Base-by-base conservation (phyloP, 768 basidiomycete genomes). In the Mrakia frigida region DNA sequence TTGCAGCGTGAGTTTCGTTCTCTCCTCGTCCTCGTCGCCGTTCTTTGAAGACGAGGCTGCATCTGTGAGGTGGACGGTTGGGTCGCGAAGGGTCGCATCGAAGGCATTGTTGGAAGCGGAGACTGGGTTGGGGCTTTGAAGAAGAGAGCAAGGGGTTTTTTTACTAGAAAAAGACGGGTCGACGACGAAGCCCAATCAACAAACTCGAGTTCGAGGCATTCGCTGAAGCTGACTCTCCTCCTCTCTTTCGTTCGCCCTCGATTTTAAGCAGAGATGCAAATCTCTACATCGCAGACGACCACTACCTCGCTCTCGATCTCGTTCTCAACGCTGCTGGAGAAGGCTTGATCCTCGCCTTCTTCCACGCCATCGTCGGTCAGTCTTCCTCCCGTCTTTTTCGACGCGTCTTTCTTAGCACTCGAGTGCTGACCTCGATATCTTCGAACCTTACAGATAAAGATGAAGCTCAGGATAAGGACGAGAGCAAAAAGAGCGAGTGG, bases 321-420 rank as follows among this genome's bases (percentile, higher is more conserved):
- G 92, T 93, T 80, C 91, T 93, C 81, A 94, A 93, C 83, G 91
- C 90, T 88, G 92, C 91, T 70, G 91, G 91, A 23, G 91, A 93
- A 78, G 90, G 89, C 76, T 88, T 94, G 81, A 91, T 93, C 77
- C 86, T 94, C 46, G 93, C 92, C 83, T 94, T 94, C 85, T 88
- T 93, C 69, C 92, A 94, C 80, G 92, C 92, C 59, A 88, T 89
- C 43, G 88, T 88, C 77, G 92, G 93, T 86, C 86, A 91, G 81
- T 73, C 65, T 60, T 65, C 37, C 41, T 53, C 50, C 31, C 53
- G n/a, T 73, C 33, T 3, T 21, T 56, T n/a, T n/a, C 31, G 70
- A 43, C 70, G 28, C 23, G 25, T 28, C 23, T 37, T 11, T 59
- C 37, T 14, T n/a, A 7, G 53, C 52, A 13, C 28, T n/a, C 68